phyloP scores from a whole-genome alignment of 2,329 filamentous ascomycete genomes.

The Botrytis paeoniae region DNA sequence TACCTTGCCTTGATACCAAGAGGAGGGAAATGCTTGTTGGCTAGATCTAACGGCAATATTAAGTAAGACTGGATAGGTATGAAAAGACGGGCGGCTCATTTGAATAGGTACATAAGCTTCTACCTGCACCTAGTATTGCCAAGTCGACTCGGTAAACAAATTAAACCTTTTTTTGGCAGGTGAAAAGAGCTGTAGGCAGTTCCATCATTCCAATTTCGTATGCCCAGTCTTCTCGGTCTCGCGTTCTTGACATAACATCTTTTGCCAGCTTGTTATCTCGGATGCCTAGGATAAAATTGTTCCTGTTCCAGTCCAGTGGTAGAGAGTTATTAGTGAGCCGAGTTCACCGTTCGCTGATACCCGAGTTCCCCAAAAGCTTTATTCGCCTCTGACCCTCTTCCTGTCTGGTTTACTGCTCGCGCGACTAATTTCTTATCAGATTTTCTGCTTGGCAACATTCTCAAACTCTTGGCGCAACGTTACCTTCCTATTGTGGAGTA shows the following conservation, averaged over 20 bases:
- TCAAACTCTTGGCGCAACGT: neutral
- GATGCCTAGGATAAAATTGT: neutral
- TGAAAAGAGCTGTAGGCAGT: neutral
- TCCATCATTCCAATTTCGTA: neutral
- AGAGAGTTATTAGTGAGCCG: neutral
- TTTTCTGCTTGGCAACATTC: neutral
- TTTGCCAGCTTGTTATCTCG: neutral
- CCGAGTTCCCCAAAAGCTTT: neutral
- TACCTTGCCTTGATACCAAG: neutral
- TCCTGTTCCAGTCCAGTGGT: constrained; percentile 8
- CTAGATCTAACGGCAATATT: neutral
- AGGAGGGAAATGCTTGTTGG: neutral
- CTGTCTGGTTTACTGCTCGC: neutral
- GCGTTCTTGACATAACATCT: neutral
- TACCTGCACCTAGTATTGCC: neutral
- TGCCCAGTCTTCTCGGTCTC: neutral
- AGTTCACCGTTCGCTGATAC: neutral
- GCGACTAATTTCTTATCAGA: constrained; percentile 8
- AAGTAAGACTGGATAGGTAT: neutral
- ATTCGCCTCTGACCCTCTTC: neutral
- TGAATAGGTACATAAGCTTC: neutral
- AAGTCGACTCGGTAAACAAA: neutral
- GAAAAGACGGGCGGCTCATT: neutral
- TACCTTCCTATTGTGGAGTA: constrained; percentile 16
- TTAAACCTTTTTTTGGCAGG: constrained; percentile 2